phyloP scores from a whole-genome alignment of 805 yeast species.

The Saccharomycopsis fibuligera region DNA sequence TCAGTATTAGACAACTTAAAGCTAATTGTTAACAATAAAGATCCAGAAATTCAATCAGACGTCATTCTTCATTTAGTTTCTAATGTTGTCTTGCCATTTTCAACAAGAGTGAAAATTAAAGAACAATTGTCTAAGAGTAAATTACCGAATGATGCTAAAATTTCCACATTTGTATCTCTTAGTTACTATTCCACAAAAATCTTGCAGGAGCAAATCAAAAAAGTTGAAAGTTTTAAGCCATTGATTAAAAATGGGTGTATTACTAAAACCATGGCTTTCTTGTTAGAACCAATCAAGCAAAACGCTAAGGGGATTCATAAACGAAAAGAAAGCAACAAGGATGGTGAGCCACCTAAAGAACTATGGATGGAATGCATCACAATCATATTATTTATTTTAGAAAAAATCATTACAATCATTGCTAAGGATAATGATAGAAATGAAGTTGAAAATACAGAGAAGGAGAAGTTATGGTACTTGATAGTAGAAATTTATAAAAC shows the following conservation, averaged over 20 bases:
- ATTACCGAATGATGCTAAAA: slow-evolving; percentile 30
- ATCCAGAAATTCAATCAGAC: slow-evolving; percentile 35
- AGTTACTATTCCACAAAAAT: slow-evolving; percentile 42
- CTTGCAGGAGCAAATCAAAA: slow-evolving; percentile 34
- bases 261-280: slow-evolving; percentile 39
- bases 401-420: slow-evolving; percentile 27
- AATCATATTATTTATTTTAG: slow-evolving; percentile 33
- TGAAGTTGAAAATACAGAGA: slow-evolving; percentile 8
- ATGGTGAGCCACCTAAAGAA: slow-evolving; percentile 26
- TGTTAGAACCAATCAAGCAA: slow-evolving; percentile 46
- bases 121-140: slow-evolving; percentile 27
- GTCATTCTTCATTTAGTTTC: slow-evolving; percentile 49
- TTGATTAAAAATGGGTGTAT: slow-evolving; percentile 42
- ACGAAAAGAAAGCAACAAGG: slow-evolving; percentile 13
- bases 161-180: slow-evolving; percentile 60
- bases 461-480: slow-evolving; percentile 32
- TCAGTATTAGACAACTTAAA: slow-evolving; percentile 48
- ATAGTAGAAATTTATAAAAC: slow-evolving; percentile 36
- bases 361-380: slow-evolving; percentile 51
- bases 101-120: slow-evolving; percentile 46
- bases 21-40: slow-evolving; percentile 25
- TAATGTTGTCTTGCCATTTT: slow-evolving; percentile 53
- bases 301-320: slow-evolving; percentile 33
- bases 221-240: slow-evolving; percentile 27
- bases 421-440: slow-evolving; percentile 20